phyloP scores from a whole-genome alignment of 2,329 filamentous ascomycete genomes.

The Ophiosphaerella narmari region DNA sequence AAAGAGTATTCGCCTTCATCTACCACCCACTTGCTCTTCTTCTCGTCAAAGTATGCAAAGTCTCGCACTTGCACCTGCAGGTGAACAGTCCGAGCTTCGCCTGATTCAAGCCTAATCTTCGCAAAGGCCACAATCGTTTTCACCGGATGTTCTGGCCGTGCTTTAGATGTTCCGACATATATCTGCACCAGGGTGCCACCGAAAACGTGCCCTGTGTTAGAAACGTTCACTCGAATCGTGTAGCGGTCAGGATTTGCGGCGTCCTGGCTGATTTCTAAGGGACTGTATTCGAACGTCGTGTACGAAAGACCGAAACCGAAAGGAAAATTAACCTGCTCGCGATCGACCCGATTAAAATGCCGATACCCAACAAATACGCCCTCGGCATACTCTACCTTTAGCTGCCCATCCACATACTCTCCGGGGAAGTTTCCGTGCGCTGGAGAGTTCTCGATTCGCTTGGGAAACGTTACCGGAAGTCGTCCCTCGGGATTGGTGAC shows the following conservation, averaged over 20 bases:
- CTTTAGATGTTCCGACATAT: background rate
- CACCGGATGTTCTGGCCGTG: background rate
- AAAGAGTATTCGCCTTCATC: background rate
- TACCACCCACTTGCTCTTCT: background rate
- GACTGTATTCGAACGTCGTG: slow-evolving; percentile 65
- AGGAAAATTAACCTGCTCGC: slow-evolving; percentile 70
- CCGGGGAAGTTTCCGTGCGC: slow-evolving; percentile 69
- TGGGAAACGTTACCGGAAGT: slow-evolving; percentile 70
- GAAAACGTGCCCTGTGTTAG: background rate
- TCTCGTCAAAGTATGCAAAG: background rate
- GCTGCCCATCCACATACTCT: slow-evolving; percentile 52
- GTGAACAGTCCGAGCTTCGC: background rate
- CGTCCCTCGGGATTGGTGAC: slow-evolving; percentile 74
- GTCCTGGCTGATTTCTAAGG: background rate
- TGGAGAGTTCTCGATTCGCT: slow-evolving; percentile 59
- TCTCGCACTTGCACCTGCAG: background rate
- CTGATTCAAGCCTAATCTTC: background rate
- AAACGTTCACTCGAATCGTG: background rate
- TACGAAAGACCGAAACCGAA: slow-evolving; percentile 86
- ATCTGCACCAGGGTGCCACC: background rate
- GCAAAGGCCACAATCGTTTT: background rate
- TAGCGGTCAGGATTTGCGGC: background rate
- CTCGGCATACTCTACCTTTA: slow-evolving; percentile 73
- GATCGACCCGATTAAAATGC: slow-evolving; percentile 72
- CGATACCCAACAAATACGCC: slow-evolving; percentile 85